Conservation (phyloP, 768 basidiomycete species). For the Pilatotrama ljubarskyi region DNA sequence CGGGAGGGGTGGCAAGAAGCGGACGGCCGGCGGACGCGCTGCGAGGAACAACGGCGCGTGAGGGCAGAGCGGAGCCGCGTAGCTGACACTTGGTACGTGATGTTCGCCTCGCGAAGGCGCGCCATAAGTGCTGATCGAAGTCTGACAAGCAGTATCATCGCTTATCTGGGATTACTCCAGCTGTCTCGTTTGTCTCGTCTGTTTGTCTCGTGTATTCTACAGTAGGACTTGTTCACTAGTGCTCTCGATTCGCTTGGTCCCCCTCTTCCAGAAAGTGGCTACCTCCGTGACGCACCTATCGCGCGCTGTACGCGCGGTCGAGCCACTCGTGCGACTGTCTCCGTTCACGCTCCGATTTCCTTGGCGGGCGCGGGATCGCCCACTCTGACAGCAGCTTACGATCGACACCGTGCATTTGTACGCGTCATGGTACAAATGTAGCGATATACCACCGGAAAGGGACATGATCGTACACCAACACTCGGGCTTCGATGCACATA, state of each 20-base stretch:
- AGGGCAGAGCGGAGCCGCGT: neutral
- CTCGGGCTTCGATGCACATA: neutral
- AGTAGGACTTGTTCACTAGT: neutral
- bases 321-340: no score
- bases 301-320: no score
- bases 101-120: neutral
- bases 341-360: no score
- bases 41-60: constrained; percentile 26
- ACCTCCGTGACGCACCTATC: no score
- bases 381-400: neutral
- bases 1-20: constrained; percentile 30
- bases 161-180: neutral
- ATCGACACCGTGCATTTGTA: neutral
- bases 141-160: neutral
- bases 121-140: neutral
- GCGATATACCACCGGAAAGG: neutral
- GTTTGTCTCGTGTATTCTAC: neutral
- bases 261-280: no score
- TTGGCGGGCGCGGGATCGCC: neutral
- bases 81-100: neutral
- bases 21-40: constrained; percentile 27
- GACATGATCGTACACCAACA: neutral
- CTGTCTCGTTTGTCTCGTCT: neutral
- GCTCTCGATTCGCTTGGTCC: neutral
- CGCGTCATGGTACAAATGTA: neutral